These are phyloP conservation scores for Yamadazyma buinensis DNA, from an alignment of 1,139 yeast genomes.

Conservation along the genomic window DNA sequence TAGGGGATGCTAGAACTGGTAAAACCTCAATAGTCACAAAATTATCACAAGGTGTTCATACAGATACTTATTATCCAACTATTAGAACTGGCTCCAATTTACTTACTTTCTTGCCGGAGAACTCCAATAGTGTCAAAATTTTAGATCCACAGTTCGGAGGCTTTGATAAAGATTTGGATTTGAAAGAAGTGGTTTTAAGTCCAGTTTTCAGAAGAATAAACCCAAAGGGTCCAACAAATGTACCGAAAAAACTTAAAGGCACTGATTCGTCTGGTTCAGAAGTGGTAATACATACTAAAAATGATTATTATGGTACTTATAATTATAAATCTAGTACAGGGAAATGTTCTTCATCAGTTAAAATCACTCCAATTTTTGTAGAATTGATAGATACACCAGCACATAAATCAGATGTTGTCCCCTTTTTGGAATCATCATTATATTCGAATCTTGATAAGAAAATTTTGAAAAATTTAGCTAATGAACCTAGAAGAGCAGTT, in stretches of 20 bases:
- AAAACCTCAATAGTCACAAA: conserved; percentile 52
- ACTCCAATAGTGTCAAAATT: conserved; percentile 24
- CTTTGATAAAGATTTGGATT: conserved; percentile 3
- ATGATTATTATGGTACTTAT: conserved; percentile 24
- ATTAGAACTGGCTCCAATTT: conserved; percentile 50
- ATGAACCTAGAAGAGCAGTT: conserved; percentile 62
- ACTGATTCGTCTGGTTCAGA: conserved; percentile 12
- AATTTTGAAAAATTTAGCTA: conserved; percentile 57
- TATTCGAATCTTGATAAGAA: conserved; percentile 59
- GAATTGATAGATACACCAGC: conserved; percentile 75
- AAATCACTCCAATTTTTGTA: conserved; percentile 54
- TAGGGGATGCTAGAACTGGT: conserved; percentile 54
- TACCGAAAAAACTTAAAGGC: conserved; percentile 16
- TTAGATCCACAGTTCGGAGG: conserved; percentile 6
- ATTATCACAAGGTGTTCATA: conserved; percentile 42
- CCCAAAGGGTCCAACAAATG: conserved; percentile 10
- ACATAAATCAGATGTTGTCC: conserved; percentile 63
- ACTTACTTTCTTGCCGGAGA: conserved; percentile 47
- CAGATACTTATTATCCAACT: conserved; percentile 68
- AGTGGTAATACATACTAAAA: conserved; percentile 14
- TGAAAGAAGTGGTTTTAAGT: conserved; percentile 18
- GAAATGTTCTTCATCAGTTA: conserved; percentile 29
- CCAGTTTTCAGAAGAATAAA: conserved; percentile 25
- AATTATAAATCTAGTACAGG: conserved; percentile 20
- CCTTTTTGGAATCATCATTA: conserved; percentile 68